Base-by-base conservation (phyloP, 2,329 filamentous ascomycete genomes). In the Didymella segeticola region DNA sequence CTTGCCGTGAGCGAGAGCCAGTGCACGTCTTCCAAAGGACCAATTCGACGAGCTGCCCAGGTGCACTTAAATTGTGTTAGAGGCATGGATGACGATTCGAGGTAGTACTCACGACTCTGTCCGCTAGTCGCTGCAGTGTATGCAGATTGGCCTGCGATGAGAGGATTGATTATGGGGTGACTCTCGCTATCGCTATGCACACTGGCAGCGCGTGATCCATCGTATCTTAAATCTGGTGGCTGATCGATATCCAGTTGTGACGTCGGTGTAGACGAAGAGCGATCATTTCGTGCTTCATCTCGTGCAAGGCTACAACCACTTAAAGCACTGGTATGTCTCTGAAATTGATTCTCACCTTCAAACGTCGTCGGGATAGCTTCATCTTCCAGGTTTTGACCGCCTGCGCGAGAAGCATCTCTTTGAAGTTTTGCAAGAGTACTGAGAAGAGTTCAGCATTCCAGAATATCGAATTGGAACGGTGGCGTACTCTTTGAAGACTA, bases 181-280 rank as follows among this genome's bases (percentile, higher is more conserved):
- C 17, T 25, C n/a, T 43, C 39, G 12, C 39, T 22, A 26, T 43
- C 39, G 17, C 39, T 31, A 11, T 43, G 39, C 19, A 43, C 39
- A 31, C 39, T 43, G 15, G 11, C 39, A 43, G 39, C 39, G 12
- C 39, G 39, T 6, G 39, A 43, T 7, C 17, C 37, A 12, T n/a
- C 39, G n/a, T 31, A 43, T n/a, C 39, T 43, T 17, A 27, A 43
- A 14, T 31, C 26, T 22, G 39, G 39, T 7, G 27, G 39, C 7
- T 43, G 39, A 22, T 43, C 39, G 15, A 43, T 43, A 27, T 31
- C 39, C 19, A 43, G 11, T 5, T 43, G 39, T 20, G 39, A 43
- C 20, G 39, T 31, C 9, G 39, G 39, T 15, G 39, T 43, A 14
- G 39, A 43, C 12, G 39, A 30, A n/a, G 17, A 43, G 17, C 23